A percentile compares a stretch with the other conserved stretches of the same genome.
These are phyloP conservation scores for Xylaria sp. DNA, from an alignment of 2,329 filamentous ascomycete genomes.

Conservation along the genomic window DNA sequence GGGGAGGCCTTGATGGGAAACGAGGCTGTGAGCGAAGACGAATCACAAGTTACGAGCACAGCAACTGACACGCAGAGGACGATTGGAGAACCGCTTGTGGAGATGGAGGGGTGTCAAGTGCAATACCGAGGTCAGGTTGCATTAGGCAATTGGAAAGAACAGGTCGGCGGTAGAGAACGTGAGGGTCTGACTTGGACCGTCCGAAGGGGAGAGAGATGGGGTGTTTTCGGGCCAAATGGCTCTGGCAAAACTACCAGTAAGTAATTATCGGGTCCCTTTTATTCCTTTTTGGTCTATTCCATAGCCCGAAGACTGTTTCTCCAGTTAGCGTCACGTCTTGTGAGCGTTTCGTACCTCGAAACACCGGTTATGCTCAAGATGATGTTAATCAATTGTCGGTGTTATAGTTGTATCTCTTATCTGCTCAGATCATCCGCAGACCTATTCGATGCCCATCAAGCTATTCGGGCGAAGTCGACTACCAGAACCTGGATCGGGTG, in stretches of 20 bases:
- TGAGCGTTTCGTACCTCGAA: neutral
- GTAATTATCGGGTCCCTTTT: neutral
- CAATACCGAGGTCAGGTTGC: conserved; percentile 78
- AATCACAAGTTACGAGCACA: conserved; percentile 21
- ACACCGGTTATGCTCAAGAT: neutral
- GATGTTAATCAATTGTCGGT: neutral
- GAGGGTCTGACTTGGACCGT: conserved; percentile 83
- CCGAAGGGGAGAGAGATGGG: conserved; percentile 83
- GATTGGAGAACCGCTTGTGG: conserved; percentile 73
- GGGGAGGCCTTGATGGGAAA: conserved; percentile 45
- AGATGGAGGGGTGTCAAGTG: conserved; percentile 86
- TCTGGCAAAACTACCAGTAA: conserved; percentile 86
- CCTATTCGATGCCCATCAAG: conserved; percentile 85
- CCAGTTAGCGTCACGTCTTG: neutral
- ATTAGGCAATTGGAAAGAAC: conserved; percentile 79
- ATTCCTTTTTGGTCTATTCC: neutral
- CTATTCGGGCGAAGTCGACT: conserved; percentile 84
- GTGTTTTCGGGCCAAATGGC: conserved; percentile 90
- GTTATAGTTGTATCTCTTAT: conserved; percentile 77
- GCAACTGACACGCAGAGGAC: conserved; percentile 17
- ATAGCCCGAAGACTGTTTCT: no score
- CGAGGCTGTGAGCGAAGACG: conserved; percentile 30
- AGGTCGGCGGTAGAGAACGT: conserved; percentile 53
- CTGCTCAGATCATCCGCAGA: conserved; percentile 93
- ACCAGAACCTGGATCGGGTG: conserved; percentile 69